These are phyloP conservation scores for Bromus sterilis DNA, from an alignment of 176 grass and related monocot genomes.

Conservation along the genomic window DNA sequence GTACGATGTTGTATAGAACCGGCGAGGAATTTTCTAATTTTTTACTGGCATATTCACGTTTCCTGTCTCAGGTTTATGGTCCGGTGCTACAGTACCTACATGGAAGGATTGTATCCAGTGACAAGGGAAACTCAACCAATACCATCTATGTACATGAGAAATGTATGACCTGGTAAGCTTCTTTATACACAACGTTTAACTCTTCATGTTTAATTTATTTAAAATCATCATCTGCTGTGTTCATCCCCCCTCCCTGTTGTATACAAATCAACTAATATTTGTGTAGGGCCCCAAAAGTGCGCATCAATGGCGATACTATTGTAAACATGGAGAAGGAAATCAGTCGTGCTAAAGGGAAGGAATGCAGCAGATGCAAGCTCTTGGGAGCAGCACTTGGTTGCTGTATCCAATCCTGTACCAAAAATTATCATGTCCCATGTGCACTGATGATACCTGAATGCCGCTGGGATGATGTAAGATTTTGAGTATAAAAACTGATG, in stretches of 20 bases:
- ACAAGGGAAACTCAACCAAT: slow-evolving; percentile 15
- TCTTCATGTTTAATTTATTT: background rate
- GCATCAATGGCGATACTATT: slow-evolving; percentile 12
- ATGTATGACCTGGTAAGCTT: slow-evolving; percentile 49
- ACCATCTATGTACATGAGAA: slow-evolving; percentile 45
- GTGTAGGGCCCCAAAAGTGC: slow-evolving; percentile 49
- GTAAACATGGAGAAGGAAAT: slow-evolving; percentile 49
- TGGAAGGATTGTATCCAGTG: slow-evolving; percentile 17
- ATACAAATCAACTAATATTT: background rate
- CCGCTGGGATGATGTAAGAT: slow-evolving; percentile 57
- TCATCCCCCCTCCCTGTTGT: background rate
- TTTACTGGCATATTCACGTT: background rate
- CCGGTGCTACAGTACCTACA: slow-evolving; percentile 31
- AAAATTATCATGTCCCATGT: slow-evolving; percentile 50
- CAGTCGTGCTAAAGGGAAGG: slow-evolving; percentile 31
- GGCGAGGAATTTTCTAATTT: background rate
- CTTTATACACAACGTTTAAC: background rate
- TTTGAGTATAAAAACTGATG: background rate
- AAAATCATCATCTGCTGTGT: background rate
- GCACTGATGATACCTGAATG: slow-evolving; percentile 33
- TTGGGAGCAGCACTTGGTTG: slow-evolving; percentile 52
- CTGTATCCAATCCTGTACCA: background rate
- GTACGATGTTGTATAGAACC: slow-evolving; percentile 5
- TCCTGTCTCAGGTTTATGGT: slow-evolving; percentile 45
- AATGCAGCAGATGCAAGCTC: slow-evolving; percentile 43